These are phyloP conservation scores for Sesbania bispinosa DNA, from an alignment of 306 rosid species.

Conservation along the genomic window DNA sequence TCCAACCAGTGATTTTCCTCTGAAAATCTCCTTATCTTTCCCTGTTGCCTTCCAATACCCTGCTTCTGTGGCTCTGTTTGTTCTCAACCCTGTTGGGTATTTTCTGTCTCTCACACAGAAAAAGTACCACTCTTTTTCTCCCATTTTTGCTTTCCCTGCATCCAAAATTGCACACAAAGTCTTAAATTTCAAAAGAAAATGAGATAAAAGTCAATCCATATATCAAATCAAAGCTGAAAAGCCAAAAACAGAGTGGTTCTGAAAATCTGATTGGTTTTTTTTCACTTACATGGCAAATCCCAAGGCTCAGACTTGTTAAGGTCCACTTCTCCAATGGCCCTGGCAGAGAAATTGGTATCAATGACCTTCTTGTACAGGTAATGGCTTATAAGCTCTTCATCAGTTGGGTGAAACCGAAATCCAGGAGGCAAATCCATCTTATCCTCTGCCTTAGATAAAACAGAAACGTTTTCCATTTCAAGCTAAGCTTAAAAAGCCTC, in stretches of 20 bases:
- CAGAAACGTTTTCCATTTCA: conserved; percentile 51
- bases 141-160: conserved; percentile 93
- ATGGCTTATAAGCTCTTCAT: conserved; percentile 93
- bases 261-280: not conserved
- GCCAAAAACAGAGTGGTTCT: not conserved
- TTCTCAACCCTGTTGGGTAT: conserved; percentile 94
- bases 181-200: not conserved
- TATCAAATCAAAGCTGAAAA: not conserved
- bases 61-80: conserved; percentile 90
- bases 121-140: conserved; percentile 93
- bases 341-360: conserved; percentile 50
- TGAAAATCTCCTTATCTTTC: conserved; percentile 87
- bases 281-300: conserved; percentile 81
- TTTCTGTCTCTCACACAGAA: conserved; percentile 93
- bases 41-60: conserved; percentile 99
- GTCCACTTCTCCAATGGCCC: conserved; percentile 93
- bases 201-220: not conserved
- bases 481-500: not conserved
- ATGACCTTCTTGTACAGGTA: conserved; percentile 67
- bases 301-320: conserved; percentile 97
- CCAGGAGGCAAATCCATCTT: conserved; percentile 79
- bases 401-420: conserved; percentile 91
- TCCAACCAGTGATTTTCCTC: conserved; percentile 78
- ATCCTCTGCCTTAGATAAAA: conserved; percentile 38
- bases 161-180: not conserved